A percentile compares a stretch with the other conserved stretches of the same genome.
These are phyloP conservation scores for Fusarium longipes DNA, from an alignment of 2,329 filamentous ascomycete genomes.

Conservation along the genomic window DNA sequence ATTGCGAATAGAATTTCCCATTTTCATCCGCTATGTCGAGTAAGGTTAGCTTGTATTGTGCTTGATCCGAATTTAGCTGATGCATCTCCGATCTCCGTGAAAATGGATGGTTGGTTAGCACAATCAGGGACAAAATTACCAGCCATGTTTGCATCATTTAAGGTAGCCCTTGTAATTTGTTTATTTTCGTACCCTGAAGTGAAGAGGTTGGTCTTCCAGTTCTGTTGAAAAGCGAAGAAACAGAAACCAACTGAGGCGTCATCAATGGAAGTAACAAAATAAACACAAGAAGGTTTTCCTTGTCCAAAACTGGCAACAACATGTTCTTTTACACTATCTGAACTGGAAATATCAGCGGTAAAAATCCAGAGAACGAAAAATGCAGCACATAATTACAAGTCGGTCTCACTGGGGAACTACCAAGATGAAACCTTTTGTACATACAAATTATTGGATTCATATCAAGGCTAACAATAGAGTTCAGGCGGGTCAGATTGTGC, in stretches of 20 bases:
- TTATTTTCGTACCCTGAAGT: too few relatives aligned
- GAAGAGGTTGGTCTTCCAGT: too few relatives aligned
- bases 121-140: too few relatives aligned
- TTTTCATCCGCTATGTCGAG: not conserved
- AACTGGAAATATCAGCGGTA: not conserved
- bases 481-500: not conserved
- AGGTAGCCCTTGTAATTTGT: too few relatives aligned
- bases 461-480: not conserved
- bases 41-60: not conserved
- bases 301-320: not conserved
- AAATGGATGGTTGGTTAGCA: too few relatives aligned
- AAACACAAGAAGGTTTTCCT: rapidly evolving
- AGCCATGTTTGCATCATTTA: too few relatives aligned
- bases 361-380: rapidly evolving
- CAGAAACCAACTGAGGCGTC: not conserved
- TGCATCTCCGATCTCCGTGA: not conserved
- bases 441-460: conserved; percentile 1
- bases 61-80: not conserved
- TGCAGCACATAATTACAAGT: not conserved
- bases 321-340: not conserved
- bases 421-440: not conserved
- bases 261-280: too few relatives aligned
- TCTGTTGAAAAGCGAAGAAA: not conserved
- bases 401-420: not conserved
- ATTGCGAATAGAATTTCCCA: not conserved